Conservation (phyloP, 2,329 filamentous ascomycete genomes). For the Teratosphaeria nubilosa region DNA sequence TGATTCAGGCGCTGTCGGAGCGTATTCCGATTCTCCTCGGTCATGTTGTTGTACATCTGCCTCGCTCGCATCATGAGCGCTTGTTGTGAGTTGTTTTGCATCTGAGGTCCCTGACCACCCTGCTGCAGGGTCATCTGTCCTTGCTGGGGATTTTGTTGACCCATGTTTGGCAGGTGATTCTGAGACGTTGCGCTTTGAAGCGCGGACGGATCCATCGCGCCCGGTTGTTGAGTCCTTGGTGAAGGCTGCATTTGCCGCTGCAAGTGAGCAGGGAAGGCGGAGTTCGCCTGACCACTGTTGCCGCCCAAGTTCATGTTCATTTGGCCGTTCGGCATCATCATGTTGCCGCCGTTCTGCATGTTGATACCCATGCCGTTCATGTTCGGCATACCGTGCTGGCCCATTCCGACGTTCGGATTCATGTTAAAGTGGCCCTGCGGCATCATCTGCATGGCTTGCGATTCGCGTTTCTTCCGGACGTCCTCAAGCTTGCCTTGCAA, state of each 20-base stretch:
- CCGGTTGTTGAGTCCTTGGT: conserved; percentile 11
- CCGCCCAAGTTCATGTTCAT: conserved; percentile 7
- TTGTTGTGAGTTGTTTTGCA: conserved; percentile 11
- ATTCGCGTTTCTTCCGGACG: conserved; percentile 13
- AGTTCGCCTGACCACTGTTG: conserved; percentile 9
- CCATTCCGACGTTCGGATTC: conserved; percentile 25
- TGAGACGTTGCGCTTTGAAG: conserved; percentile 7
- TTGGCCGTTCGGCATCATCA: conserved; percentile 15
- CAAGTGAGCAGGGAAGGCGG: conserved; percentile 16
- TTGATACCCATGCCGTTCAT: conserved; percentile 16
- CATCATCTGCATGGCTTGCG: conserved; percentile 3
- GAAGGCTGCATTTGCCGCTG: conserved; percentile 21
- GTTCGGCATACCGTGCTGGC: conserved; percentile 9
- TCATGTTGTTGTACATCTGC: conserved; percentile 11
- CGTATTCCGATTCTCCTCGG: conserved; percentile 10
- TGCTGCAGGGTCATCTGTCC: conserved; percentile 3
- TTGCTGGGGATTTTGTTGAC: conserved; percentile 21
- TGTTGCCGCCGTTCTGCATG: conserved; percentile 7
- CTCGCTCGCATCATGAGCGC: conserved; percentile 12
- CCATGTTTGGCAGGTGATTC: neutral
- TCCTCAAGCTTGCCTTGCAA: conserved; percentile 20
- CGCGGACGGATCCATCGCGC: conserved; percentile 16
- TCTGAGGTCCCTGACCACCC: neutral
- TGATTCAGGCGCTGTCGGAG: conserved; percentile 7
- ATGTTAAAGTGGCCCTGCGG: conserved; percentile 1